Conservation (phyloP, 2,329 filamentous ascomycete species). For the Cadophora sp. region DNA sequence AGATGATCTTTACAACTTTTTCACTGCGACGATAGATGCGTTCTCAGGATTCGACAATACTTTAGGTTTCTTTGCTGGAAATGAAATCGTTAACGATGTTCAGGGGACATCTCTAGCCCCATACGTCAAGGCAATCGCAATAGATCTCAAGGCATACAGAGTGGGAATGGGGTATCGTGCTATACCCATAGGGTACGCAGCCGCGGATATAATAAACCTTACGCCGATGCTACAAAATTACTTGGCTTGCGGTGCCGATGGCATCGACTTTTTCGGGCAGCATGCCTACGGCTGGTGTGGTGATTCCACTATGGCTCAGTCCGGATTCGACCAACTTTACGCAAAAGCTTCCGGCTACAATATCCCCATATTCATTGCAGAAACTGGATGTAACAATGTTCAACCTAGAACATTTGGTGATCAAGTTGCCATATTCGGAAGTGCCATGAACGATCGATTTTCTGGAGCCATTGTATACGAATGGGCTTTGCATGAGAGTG, state of each 20-base stretch:
- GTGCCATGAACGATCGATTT: constrained; percentile 86
- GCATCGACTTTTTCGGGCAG: constrained; percentile 68
- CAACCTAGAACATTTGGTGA: constrained; percentile 81
- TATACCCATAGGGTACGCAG: constrained; percentile 61
- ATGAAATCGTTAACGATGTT: constrained; percentile 61
- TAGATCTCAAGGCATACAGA: constrained; percentile 60
- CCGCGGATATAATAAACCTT: constrained; percentile 62
- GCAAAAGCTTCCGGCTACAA: constrained; percentile 69
- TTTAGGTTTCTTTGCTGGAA: constrained; percentile 65
- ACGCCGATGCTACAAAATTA: constrained; percentile 71
- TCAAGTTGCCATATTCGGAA: constrained; percentile 76
- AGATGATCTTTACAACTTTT: constrained; percentile 69
- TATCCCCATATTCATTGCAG: constrained; percentile 73
- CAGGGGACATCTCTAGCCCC: constrained; percentile 55
- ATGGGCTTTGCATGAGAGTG: constrained; percentile 79
- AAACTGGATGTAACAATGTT: constrained; percentile 82
- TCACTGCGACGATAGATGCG: constrained; percentile 57
- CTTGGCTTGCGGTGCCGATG: constrained; percentile 74
- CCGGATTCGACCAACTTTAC: constrained; percentile 72
- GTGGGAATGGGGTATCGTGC: constrained; percentile 52
- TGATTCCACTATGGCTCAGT: constrained; percentile 57
- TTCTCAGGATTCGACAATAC: constrained; percentile 72
- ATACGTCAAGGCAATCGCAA: constrained; percentile 61
- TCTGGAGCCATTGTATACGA: constrained; percentile 95
- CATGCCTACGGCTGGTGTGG: constrained; percentile 69